A percentile compares a stretch with the other conserved stretches of the same genome.
Conservation (phyloP, 208 protist genomes). For the Leishmania tarentolae region DNA sequence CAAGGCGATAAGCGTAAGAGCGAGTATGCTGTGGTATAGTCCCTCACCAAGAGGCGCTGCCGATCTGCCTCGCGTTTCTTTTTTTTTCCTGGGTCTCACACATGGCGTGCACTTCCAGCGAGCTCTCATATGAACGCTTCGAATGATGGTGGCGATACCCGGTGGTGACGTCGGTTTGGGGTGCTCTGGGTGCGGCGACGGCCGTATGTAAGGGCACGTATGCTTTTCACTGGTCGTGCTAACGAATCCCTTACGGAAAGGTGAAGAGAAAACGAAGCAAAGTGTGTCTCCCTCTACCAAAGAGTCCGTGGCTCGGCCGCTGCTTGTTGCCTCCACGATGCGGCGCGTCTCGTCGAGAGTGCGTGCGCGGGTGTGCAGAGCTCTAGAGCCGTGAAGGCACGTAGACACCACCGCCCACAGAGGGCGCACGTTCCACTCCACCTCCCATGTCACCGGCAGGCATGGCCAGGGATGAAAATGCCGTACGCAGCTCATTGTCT, state of each 20-base stretch:
- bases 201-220: background rate
- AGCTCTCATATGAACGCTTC: background rate
- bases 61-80: background rate
- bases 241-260: constrained; percentile 4
- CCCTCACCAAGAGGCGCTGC: background rate
- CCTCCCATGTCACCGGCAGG: background rate
- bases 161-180: background rate
- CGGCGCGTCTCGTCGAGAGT: background rate
- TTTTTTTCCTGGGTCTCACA: background rate
- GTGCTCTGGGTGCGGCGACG: background rate
- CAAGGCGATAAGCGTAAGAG: background rate
- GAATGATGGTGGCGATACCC: background rate
- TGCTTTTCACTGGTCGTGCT: background rate
- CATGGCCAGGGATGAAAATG: background rate
- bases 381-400: background rate
- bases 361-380: background rate
- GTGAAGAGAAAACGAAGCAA: background rate
- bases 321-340: too few relatives aligned
- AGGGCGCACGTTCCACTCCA: background rate
- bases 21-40: background rate
- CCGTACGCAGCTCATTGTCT: background rate
- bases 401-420: too few relatives aligned
- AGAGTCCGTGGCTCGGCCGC: background rate
- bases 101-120: background rate
- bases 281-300: background rate